These are phyloP conservation scores for Agrostemma githago DNA, from an alignment of 148 eudicot genomes.

Conservation along the genomic window DNA sequence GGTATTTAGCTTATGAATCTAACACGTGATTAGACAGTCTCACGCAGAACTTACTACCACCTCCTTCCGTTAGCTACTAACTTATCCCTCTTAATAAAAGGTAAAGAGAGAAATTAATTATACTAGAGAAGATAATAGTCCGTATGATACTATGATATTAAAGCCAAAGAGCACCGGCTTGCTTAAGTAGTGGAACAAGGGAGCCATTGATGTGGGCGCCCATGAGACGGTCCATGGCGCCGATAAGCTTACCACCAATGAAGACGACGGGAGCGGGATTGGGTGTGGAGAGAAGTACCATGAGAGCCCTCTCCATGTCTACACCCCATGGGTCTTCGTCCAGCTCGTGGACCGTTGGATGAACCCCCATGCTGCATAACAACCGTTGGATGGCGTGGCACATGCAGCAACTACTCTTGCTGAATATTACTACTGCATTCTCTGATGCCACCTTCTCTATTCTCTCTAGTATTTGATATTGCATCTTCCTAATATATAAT, in stretches of 20 bases:
- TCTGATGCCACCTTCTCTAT: conserved; percentile 54
- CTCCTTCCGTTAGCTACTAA: too few relatives aligned
- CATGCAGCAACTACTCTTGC: conserved; percentile 63
- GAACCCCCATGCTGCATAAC: conserved; percentile 63
- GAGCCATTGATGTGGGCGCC: conserved; percentile 66
- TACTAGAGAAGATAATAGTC: too few relatives aligned
- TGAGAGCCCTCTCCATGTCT: conserved; percentile 29
- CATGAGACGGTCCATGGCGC: conserved; percentile 66
- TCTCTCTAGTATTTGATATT: conserved; percentile 33
- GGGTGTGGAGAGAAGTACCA: conserved; percentile 24
- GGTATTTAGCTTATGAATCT: too few relatives aligned
- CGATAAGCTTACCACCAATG: conserved; percentile 61
- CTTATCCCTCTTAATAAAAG: too few relatives aligned
- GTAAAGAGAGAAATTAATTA: too few relatives aligned
- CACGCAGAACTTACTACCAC: too few relatives aligned
- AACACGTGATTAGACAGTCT: too few relatives aligned
- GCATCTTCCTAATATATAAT: conserved; percentile 10
- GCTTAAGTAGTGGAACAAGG: conserved; percentile 65
- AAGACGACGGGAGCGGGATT: conserved; percentile 50
- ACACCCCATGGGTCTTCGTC: conserved; percentile 31
- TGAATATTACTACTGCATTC: conserved; percentile 65
- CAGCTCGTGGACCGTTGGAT: conserved; percentile 60
- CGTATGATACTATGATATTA: conserved; percentile 1
- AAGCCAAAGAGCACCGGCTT: conserved; percentile 69
- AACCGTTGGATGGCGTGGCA: conserved; percentile 59